phyloP scores from a whole-genome alignment of 2,329 filamentous ascomycete genomes.

The Nannizziopsis arthrosporioides region DNA sequence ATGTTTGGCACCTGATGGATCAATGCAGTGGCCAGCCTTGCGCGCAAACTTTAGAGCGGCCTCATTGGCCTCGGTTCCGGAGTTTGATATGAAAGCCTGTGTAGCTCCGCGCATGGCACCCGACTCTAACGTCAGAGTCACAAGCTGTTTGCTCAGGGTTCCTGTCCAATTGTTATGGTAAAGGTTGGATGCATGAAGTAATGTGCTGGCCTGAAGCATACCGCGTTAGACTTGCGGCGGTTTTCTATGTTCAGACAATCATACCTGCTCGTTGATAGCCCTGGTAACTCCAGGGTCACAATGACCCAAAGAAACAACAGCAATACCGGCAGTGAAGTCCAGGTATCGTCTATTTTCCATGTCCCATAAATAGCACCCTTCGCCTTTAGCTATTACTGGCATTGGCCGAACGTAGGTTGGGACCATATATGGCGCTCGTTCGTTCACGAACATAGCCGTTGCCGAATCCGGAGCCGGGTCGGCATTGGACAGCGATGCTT shows the following conservation, averaged over 20 bases:
- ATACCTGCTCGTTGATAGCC: conserved; percentile 65
- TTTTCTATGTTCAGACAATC: conserved; percentile 8
- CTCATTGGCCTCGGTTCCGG: conserved; percentile 92
- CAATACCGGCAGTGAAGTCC: conserved; percentile 92
- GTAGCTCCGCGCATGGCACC: conserved; percentile 71
- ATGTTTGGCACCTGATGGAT: conserved; percentile 59
- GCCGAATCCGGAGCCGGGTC: conserved; percentile 63
- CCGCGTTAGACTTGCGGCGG: neutral
- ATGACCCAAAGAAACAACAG: conserved; percentile 86
- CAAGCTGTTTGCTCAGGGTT: conserved; percentile 69
- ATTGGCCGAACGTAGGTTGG: conserved; percentile 85
- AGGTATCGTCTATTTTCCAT: conserved; percentile 79
- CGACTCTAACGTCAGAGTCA: conserved; percentile 66
- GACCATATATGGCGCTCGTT: conserved; percentile 81
- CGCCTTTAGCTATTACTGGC: conserved; percentile 77
- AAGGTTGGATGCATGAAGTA: conserved; percentile 88
- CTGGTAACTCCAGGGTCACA: conserved; percentile 67
- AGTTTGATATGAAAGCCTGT: conserved; percentile 89
- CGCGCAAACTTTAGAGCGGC: conserved; percentile 93
- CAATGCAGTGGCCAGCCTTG: conserved; percentile 69
- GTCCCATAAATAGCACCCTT: conserved; percentile 83
- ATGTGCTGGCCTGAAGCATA: conserved; percentile 47
- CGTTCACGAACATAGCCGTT: conserved; percentile 61
- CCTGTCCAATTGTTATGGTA: conserved; percentile 97
- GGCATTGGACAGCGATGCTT: conserved; percentile 49